These are phyloP conservation scores for Puccinia triticina DNA, from an alignment of 1,284 basidiomycete genomes.

Conservation along the genomic window DNA sequence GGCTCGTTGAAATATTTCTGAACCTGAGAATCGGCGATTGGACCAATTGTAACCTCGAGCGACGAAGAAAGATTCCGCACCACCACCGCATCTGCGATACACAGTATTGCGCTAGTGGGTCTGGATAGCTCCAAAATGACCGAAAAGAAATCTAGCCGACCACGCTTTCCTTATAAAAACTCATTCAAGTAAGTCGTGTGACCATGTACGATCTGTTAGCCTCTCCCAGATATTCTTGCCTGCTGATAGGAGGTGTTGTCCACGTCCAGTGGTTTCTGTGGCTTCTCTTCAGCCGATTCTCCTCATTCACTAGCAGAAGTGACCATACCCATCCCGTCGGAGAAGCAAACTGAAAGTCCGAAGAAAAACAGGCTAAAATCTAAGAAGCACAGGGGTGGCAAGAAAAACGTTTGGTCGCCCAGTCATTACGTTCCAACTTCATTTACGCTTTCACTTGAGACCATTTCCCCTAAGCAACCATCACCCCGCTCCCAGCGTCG, in stretches of 20 bases:
- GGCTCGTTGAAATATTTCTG: neutral
- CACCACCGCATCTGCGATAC: neutral
- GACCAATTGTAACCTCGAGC: neutral
- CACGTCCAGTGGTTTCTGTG: neutral
- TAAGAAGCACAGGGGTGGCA: constrained; percentile 2
- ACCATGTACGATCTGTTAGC: neutral
- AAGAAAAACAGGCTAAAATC: neutral
- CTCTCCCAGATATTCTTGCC: neutral
- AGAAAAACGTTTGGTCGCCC: constrained; percentile 7
- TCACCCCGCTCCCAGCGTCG: neutral
- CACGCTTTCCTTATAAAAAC: constrained; percentile 4
- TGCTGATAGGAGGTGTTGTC: neutral
- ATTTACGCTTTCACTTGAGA: neutral
- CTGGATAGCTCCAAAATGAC: neutral
- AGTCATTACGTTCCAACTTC: constrained; percentile 15
- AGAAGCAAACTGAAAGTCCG: neutral
- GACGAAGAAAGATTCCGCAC: neutral
- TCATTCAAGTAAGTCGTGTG: constrained; percentile 19
- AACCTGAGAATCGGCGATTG: constrained; percentile 9
- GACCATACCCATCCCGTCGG: neutral
- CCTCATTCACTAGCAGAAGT: neutral
- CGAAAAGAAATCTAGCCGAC: neutral
- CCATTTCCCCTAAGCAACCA: neutral
- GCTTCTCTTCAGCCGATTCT: neutral
- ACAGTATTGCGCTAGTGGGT: constrained; percentile 3